Base-by-base conservation (phyloP, 371 early-diverging fungal species). In the Saksenaea oblongispora region DNA sequence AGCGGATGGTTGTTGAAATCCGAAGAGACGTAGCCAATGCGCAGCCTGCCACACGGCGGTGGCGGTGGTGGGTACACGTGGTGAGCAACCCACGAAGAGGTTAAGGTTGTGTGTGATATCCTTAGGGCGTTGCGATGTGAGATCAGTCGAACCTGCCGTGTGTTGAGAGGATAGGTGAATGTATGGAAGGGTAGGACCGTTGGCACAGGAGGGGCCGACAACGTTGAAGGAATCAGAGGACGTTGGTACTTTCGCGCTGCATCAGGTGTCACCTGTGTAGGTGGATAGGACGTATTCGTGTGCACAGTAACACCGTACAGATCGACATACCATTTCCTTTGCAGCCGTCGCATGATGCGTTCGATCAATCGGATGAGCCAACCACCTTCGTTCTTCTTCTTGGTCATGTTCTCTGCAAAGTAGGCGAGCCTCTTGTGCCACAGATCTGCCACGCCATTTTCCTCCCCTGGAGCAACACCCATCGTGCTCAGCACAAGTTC, bases 1-100 rank as follows among this genome's bases (percentile, higher is more conserved):
- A 95, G 72, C 5, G 97, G 95, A 70, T 97, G 97, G 68, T 95
- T 93, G 74, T 89, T 92, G 65, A 97, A 95, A 66, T 97, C 97
- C 3, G 93, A 93, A 28, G 93, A 93, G 5, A 97, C 86, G 66
- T 97, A 97, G 18, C 96, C 97, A 24, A 97, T 73, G 65, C 84
- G 85, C 24, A 90, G 64, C 13, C 83, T 80, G 1, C 88, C 86
- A 10, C 71, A 31, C 1, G 91, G 87, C 4, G 91, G 89, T 13
- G 89, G 85, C 4, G 95, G 95, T 3, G 93, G 91, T 11, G 91
- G 90, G 58, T 91, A 92, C 0, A 92, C 91, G 36, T 87, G 85
- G 4, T 64, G 35, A 5, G 91, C 84, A 5, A 92, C 72, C 91
- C 91, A 91, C 0, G 87, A 76, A 0, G 91, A 86, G 5, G 79